A percentile compares a stretch with the other conserved stretches of the same genome.
Conservation (phyloP, 179 eudicot species). For the Spinacia oleracea region DNA sequence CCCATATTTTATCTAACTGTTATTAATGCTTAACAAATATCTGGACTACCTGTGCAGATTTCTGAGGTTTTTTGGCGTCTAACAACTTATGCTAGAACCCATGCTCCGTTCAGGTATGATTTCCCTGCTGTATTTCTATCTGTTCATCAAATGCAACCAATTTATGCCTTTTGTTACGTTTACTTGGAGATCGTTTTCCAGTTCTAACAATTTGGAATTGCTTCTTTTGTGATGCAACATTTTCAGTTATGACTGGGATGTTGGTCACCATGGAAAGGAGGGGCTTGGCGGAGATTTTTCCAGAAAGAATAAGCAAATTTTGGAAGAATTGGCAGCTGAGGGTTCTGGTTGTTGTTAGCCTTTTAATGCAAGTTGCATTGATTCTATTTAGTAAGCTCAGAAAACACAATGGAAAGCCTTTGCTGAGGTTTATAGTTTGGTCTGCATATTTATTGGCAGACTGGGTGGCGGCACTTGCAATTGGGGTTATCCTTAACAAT, state of each 20-base stretch:
- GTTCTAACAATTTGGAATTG: not conserved
- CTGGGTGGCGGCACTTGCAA: slow-evolving; percentile 31
- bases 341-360: slow-evolving; percentile 32
- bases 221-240: not conserved
- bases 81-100: not conserved
- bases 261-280: slow-evolving; percentile 27
- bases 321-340: slow-evolving; percentile 36
- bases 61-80: not conserved
- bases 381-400: slow-evolving; percentile 29
- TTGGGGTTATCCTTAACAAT: slow-evolving; percentile 36
- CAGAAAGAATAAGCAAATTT: not conserved
- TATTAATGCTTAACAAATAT: not conserved
- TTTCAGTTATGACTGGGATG: slow-evolving; percentile 28
- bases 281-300: slow-evolving; percentile 18
- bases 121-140: not conserved
- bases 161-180: not conserved
- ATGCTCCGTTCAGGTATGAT: slow-evolving; percentile 20
- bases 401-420: slow-evolving; percentile 23
- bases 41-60: not conserved
- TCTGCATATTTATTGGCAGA: slow-evolving; percentile 38
- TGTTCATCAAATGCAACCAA: too few species aligned
- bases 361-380: slow-evolving; percentile 30
- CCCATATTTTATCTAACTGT: not conserved
- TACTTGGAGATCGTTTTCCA: not conserved
- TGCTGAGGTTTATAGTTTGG: slow-evolving; percentile 34